Conservation (phyloP, 2,329 filamentous ascomycete species). For the Beauveria brongniartii region DNA sequence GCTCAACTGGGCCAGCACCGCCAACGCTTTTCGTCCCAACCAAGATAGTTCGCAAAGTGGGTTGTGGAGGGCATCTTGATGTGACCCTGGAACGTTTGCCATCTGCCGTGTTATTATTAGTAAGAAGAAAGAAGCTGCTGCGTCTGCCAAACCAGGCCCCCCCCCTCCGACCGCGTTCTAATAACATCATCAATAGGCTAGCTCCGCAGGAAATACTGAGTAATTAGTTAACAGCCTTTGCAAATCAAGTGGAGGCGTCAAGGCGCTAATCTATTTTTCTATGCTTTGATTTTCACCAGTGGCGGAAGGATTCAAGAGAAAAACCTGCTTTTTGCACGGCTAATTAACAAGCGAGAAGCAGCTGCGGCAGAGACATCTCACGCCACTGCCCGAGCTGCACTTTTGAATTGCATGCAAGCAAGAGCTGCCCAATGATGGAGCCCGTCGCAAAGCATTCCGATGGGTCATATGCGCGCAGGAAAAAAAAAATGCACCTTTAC, state of each 20-base stretch:
- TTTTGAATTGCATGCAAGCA: neutral
- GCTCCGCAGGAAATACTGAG: neutral
- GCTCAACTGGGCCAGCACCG: neutral
- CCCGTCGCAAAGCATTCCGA: neutral
- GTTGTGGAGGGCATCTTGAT: neutral
- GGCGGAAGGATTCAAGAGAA: neutral
- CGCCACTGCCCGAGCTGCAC: neutral
- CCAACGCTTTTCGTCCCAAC: neutral
- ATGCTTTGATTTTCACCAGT: too few relatives aligned
- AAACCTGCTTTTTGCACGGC: neutral
- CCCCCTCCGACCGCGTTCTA: neutral
- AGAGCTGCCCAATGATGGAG: neutral
- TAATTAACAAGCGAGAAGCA: neutral
- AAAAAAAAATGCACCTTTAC: too few relatives aligned
- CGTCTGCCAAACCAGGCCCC: too few relatives aligned
- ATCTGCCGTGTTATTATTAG: neutral
- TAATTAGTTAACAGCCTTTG: neutral
- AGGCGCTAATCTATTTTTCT: too few relatives aligned
- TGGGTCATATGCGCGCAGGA: neutral
- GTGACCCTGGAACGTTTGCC: neutral
- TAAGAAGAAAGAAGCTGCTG: neutral
- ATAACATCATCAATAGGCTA: neutral
- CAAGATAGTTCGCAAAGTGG: neutral
- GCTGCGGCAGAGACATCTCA: neutral
- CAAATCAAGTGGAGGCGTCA: too few relatives aligned